Conservation (phyloP, 129 eudicot species). For the Helichrysum umbraculigerum region DNA sequence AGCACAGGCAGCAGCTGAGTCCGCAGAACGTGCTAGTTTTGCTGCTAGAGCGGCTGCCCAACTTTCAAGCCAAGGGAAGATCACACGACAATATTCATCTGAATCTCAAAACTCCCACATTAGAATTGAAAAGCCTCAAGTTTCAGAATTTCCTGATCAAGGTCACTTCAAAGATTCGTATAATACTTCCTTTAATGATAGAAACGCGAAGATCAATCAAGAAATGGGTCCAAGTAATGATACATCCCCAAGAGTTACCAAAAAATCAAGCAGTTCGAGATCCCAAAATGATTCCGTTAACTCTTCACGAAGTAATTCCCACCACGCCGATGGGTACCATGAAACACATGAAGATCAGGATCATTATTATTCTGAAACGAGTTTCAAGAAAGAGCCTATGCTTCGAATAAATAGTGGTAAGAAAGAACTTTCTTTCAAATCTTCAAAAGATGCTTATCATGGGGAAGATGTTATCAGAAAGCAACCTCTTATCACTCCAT, state of each 20-base stretch:
- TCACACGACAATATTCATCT: conserved; percentile 37
- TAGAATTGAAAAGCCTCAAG: conserved; percentile 30
- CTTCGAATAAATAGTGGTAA: conserved; percentile 18
- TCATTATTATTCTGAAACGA: conserved; percentile 25
- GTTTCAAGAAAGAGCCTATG: conserved; percentile 15
- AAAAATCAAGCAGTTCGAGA: conserved; percentile 33
- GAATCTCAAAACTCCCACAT: conserved; percentile 36
- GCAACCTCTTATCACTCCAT: conserved; percentile 36
- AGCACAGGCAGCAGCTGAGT: conserved; percentile 94
- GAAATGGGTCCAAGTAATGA: conserved; percentile 14
- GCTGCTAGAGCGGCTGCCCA: conserved; percentile 97
- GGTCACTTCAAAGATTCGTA: conserved; percentile 27
- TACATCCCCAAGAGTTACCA: conserved; percentile 24
- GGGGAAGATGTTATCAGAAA: background rate
- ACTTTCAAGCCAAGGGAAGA: conserved; percentile 53
- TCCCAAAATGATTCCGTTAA: conserved; percentile 42
- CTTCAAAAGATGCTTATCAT: conserved; percentile 30
- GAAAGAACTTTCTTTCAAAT: conserved; percentile 21
- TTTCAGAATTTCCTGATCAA: conserved; percentile 29
- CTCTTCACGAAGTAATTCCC: conserved; percentile 17
- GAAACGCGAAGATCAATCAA: conserved; percentile 40
- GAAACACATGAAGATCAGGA: conserved; percentile 27
- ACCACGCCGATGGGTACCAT: conserved; percentile 24
- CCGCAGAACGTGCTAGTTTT: conserved; percentile 90
- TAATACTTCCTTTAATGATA: conserved; percentile 33